Percentiles rank a stretch among this genome's conserved stretches.
Evolutionary conservation across 352 stramenopile genomes (phyloP).

Genomic region (Globisporangium iwayamae): DNA sequence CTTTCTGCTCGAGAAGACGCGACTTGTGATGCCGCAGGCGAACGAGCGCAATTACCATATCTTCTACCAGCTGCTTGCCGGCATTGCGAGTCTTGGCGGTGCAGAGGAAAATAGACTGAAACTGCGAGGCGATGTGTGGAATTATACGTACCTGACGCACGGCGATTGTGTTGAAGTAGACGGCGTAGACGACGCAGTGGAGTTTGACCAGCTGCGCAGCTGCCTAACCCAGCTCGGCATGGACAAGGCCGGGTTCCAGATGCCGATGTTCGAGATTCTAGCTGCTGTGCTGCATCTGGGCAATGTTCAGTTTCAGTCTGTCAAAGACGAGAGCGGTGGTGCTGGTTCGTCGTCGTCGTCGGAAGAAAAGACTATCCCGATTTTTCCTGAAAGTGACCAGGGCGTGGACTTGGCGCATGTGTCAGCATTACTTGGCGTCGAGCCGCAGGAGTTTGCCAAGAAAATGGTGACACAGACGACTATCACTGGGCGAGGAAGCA

Average conservation of each 20-base stretch:
- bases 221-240: conserved; percentile 71
- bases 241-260: conserved; percentile 55
- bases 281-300: conserved; percentile 69
- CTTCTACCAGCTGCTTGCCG: conserved; percentile 74
- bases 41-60: conserved; percentile 85
- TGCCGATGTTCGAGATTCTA: conserved; percentile 68
- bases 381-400: conserved; percentile 49
- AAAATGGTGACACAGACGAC: conserved; percentile 86
- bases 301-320: conserved; percentile 57
- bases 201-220: conserved; percentile 66
- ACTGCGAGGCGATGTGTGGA: conserved; percentile 47
- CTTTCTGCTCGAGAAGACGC: conserved; percentile 80
- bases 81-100: conserved; percentile 28
- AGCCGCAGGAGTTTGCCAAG: conserved; percentile 56
- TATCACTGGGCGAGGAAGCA: conserved; percentile 65
- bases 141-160: conserved; percentile 70
- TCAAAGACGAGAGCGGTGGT: conserved; percentile 7
- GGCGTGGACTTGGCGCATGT: conserved; percentile 62
- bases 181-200: conserved; percentile 59
- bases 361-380: conserved; percentile 35
- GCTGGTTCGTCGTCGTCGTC: background rate
- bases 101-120: conserved; percentile 25
- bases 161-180: conserved; percentile 77
- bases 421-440: conserved; percentile 49
- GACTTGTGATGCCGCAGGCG: conserved; percentile 57